Evolutionary conservation across 345 rosid species (phyloP).

Genomic region (Eutrema japonicum): DNA sequence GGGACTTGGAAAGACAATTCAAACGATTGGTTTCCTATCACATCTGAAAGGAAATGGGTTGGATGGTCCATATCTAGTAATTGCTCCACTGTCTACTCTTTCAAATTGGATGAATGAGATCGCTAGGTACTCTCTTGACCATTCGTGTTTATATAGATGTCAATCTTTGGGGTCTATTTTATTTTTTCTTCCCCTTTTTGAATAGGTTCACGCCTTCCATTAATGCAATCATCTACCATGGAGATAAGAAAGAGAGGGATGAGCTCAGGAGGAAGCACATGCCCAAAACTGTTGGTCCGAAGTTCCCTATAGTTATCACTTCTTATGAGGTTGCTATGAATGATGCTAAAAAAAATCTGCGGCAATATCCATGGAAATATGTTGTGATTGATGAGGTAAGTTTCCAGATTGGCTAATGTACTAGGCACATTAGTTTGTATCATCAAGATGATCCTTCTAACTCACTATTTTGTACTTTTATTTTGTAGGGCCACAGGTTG

Average conservation of each 20-base stretch:
- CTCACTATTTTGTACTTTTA: conserved; percentile 19
- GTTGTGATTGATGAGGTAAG: conserved; percentile 92
- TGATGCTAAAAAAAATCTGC: conserved; percentile 70
- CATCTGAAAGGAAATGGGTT: conserved; percentile 86
- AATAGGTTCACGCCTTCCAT: conserved; percentile 80
- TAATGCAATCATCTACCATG: conserved; percentile 83
- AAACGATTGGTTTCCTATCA: conserved; percentile 87
- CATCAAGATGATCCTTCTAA: conserved; percentile 8
- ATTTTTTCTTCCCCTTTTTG: neutral
- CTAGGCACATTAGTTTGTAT: neutral
- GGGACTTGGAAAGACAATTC: conserved; percentile 99
- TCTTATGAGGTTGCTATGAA: conserved; percentile 87
- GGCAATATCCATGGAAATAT: conserved; percentile 86
- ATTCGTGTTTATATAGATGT: conserved; percentile 9
- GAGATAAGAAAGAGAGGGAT: conserved; percentile 64
- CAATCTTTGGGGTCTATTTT: neutral
- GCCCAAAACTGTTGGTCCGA: conserved; percentile 74
- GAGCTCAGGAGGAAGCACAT: conserved; percentile 69
- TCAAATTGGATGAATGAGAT: conserved; percentile 93
- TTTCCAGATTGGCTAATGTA: conserved; percentile 19
- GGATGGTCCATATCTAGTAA: conserved; percentile 86
- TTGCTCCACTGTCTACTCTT: conserved; percentile 98
- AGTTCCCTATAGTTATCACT: conserved; percentile 82
- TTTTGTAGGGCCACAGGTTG: conserved; percentile 85
- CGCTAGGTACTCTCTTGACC: conserved; percentile 55